phyloP scores from a whole-genome alignment of 2,329 filamentous ascomycete species.

The Arthrobotrys conoides region DNA sequence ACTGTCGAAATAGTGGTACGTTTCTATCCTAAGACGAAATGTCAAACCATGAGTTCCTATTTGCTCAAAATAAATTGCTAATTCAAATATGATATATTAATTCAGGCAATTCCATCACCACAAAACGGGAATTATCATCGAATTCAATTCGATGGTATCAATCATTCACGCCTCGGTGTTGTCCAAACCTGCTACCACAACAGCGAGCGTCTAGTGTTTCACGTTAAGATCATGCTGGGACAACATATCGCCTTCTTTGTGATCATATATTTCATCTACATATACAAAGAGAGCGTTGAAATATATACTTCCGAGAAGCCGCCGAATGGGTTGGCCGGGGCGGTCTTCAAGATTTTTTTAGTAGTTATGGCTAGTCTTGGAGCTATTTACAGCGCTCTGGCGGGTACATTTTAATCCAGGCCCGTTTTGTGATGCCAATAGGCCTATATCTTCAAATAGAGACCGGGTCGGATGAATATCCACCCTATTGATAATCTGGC shows the following conservation, averaged over 20 bases:
- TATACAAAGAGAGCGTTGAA: not conserved
- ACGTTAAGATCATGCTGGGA: conserved; percentile 5
- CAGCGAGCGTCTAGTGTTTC: not conserved
- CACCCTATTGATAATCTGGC: conserved; percentile 18
- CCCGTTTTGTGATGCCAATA: not conserved
- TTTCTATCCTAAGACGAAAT: not conserved
- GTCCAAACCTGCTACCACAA: not conserved
- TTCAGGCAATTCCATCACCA: not conserved
- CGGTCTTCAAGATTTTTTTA: not conserved
- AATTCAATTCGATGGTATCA: conserved; percentile 4
- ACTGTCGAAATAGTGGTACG: not conserved
- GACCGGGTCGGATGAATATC: conserved; percentile 17
- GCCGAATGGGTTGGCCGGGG: not conserved
- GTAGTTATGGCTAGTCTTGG: not conserved
- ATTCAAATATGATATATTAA: not conserved
- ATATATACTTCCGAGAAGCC: not conserved
- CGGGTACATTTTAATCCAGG: not conserved
- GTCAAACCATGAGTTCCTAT: not conserved
- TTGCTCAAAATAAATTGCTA: not conserved
- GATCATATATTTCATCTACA: not conserved
- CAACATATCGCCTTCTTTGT: not conserved
- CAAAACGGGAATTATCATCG: not conserved
- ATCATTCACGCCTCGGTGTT: not conserved
- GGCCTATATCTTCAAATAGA: conserved; percentile 13
- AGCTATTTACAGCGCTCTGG: not conserved